phyloP scores from a whole-genome alignment of 1,284 basidiomycete species.

The Sanguinoderma infundibulare region DNA sequence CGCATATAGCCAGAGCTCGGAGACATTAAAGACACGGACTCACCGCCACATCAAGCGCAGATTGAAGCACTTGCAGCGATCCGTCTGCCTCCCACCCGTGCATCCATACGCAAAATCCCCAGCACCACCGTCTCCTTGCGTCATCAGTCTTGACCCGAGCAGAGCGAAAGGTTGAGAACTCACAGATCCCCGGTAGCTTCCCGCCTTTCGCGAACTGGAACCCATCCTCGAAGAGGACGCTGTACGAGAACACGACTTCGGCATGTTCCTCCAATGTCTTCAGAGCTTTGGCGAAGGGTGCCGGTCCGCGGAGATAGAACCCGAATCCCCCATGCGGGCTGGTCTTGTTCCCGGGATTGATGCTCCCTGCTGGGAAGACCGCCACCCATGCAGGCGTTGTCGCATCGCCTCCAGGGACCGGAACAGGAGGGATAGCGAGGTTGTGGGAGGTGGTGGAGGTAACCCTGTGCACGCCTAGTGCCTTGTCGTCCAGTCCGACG shows the following conservation, averaged over 20 bases:
- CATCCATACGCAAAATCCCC: conserved; percentile 62
- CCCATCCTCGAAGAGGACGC: conserved; percentile 57
- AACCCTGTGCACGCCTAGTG: conserved; percentile 53
- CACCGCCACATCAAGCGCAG: conserved; percentile 71
- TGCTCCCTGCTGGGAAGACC: conserved; percentile 60
- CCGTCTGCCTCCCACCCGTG: conserved; percentile 58
- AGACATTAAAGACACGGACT: conserved; percentile 10
- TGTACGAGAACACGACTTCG: conserved; percentile 60
- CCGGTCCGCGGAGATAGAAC: conserved; percentile 59
- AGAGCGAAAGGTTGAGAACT: conserved; percentile 34
- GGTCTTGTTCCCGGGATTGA: conserved; percentile 51
- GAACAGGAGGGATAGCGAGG: conserved; percentile 40
- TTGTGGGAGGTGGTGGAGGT: conserved; percentile 44
- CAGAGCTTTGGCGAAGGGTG: conserved; percentile 41
- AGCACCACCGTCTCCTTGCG: conserved; percentile 54
- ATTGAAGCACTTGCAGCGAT: conserved; percentile 64
- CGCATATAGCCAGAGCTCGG: neutral
- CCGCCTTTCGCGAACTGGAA: conserved; percentile 69
- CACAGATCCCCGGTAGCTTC: conserved; percentile 68
- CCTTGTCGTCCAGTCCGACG: conserved; percentile 40
- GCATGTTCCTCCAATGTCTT: conserved; percentile 35
- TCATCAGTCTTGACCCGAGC: neutral
- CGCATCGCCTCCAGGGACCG: conserved; percentile 31
- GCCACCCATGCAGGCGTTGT: conserved; percentile 58
- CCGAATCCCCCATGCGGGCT: conserved; percentile 60